Percentiles rank a stretch among this genome's conserved stretches.
Evolutionary conservation across 1,139 yeast species (phyloP).

Genomic region (Zygoascus sp.): DNA sequence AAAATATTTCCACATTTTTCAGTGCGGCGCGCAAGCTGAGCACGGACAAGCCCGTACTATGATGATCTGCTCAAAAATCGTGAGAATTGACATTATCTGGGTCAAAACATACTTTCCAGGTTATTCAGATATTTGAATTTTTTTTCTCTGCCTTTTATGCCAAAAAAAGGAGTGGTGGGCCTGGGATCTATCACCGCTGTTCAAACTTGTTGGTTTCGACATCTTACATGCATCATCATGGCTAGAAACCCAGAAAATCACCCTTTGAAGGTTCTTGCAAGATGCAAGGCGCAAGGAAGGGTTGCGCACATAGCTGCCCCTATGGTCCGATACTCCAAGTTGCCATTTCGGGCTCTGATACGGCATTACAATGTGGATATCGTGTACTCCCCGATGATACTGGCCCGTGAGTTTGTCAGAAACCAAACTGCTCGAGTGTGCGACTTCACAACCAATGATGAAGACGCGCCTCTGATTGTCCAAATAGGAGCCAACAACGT

Average conservation of each 20-base stretch:
- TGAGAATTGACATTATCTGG: too few relatives aligned
- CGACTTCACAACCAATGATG: constrained; percentile 75
- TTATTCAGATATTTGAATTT: too few relatives aligned
- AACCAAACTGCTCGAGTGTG: constrained; percentile 73
- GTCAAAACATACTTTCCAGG: too few relatives aligned
- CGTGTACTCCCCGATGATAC: constrained; percentile 92
- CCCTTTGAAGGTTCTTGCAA: constrained; percentile 51
- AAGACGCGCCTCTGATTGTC: constrained; percentile 70
- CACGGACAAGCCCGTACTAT: background rate
- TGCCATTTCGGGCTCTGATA: constrained; percentile 81
- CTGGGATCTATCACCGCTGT: too few relatives aligned
- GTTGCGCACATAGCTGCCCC: constrained; percentile 88
- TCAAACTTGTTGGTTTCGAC: background rate
- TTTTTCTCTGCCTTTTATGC: too few relatives aligned
- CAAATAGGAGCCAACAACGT: constrained; percentile 92
- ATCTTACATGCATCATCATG: constrained; percentile 1
- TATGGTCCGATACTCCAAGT: constrained; percentile 93
- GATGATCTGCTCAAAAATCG: too few relatives aligned
- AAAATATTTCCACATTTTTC: constrained; percentile 1
- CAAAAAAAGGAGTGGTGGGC: too few relatives aligned
- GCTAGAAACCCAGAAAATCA: constrained; percentile 38
- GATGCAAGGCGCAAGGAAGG: constrained; percentile 44
- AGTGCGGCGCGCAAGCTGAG: constrained; percentile 1
- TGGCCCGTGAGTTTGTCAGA: constrained; percentile 91
- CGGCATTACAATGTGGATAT: constrained; percentile 74